Percentiles rank a stretch among this genome's conserved stretches.
Conservation (phyloP, 2,329 filamentous ascomycete genomes). For the Lecanosticta acicola region DNA sequence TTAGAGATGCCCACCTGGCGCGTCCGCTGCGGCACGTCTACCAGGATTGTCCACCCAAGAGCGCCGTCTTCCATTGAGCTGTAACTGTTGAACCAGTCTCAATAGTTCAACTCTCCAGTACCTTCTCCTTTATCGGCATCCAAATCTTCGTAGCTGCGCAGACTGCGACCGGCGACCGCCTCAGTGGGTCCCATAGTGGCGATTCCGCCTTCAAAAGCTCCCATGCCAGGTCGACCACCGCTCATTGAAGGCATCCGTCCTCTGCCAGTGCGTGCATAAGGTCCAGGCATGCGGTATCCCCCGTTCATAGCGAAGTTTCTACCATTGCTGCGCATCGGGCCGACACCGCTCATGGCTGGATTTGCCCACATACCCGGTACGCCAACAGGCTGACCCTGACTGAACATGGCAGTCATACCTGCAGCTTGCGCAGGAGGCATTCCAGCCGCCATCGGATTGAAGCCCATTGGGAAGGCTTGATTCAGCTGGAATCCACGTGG, state of each 20-base stretch:
- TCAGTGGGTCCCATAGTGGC: constrained; percentile 76
- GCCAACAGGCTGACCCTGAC: constrained; percentile 40
- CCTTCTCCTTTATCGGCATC: constrained; percentile 64
- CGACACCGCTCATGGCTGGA: constrained; percentile 31
- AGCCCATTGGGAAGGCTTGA: constrained; percentile 45
- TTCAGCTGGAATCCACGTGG: constrained; percentile 87
- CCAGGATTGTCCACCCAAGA: no score
- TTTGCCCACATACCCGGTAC: constrained; percentile 23
- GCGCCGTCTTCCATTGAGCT: neutral
- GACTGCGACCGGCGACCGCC: constrained; percentile 82
- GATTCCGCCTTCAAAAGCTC: constrained; percentile 56
- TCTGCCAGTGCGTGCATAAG: constrained; percentile 30
- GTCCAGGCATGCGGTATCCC: constrained; percentile 26
- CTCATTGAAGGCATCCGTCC: constrained; percentile 22
- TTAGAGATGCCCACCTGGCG: no score
- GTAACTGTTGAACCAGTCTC: constrained; percentile 19
- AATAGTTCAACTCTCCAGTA: constrained; percentile 87
- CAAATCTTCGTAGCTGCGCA: constrained; percentile 96
- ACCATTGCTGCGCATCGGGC: constrained; percentile 38
- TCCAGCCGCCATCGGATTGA: constrained; percentile 41
- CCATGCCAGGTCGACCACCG: constrained; percentile 19
- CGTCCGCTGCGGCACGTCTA: no score
- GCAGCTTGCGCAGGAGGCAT: constrained; percentile 30
- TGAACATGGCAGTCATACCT: constrained; percentile 31
- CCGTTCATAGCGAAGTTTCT: constrained; percentile 31